Base-by-base conservation (phyloP, 1,284 basidiomycete genomes). In the Naganishia liquefaciens region DNA sequence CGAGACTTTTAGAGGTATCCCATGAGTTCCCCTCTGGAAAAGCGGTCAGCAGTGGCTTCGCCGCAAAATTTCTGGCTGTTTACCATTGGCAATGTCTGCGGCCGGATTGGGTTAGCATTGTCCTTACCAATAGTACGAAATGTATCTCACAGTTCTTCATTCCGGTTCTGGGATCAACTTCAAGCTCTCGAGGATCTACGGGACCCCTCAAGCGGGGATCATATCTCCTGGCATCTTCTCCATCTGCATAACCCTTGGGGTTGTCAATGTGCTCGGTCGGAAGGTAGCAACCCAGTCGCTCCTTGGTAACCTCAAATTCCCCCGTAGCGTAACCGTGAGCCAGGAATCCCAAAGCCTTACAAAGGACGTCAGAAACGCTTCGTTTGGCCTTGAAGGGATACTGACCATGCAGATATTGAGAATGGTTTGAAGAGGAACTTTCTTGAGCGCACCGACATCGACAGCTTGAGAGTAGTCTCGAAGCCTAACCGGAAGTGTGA, bases 111-210 rank as follows among this genome's bases (percentile, higher is more conserved):
- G n/a, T 11, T 27, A 13, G 9, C 23, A 27, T 23, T 43, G n/a
- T n/a, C n/a, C n/a, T n/a, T n/a, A n/a, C n/a, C n/a, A n/a, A n/a
- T n/a, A n/a, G n/a, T n/a, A n/a, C n/a, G n/a, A n/a, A n/a, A n/a
- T n/a, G n/a, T n/a, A n/a, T n/a, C 63, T 30, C 15, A 68, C 63
- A 97, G 74, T 93, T 93, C 81, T 96, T 96, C 92, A 97, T 95
- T 5, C 93, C 93, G 0, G 89, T 91, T 11, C 83, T 81, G 1
- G 86, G 86, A 76, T 97, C 93, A 25, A 97, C 84, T 71, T 94
- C 89, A 6, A 96, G 82, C 75, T 97, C 93, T 49, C 84, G 80
- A 0, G 88, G 88, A 68, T 82, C 74, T 50, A 93, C 86, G 2
- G 90, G 90, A 19, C 87, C 87, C 61, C 91, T 84, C 47, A 93